These are phyloP conservation scores for Solanum infundibuliforme DNA, from an alignment of 257 asterid genomes.

Conservation along the genomic window DNA sequence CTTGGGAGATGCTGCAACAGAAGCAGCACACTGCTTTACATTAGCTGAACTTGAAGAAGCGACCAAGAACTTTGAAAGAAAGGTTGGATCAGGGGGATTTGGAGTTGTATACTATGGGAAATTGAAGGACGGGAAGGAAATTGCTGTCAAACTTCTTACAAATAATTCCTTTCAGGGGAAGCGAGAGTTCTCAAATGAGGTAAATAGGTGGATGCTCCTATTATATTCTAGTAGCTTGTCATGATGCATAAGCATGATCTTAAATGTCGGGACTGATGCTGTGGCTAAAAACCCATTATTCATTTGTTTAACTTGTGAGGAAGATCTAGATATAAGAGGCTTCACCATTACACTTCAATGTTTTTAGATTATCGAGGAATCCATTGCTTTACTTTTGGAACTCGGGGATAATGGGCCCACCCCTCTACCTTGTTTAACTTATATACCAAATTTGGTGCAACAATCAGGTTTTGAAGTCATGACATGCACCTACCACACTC, in stretches of 20 bases:
- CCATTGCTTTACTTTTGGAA: not conserved
- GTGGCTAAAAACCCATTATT: not conserved
- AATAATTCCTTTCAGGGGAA: constrained; percentile 91
- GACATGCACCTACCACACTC: not conserved
- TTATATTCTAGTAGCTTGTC: not conserved
- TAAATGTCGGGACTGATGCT: not conserved
- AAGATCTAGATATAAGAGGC: not conserved
- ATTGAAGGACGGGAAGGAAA: constrained; percentile 75
- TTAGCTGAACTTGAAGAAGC: constrained; percentile 76
- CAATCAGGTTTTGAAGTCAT: not conserved
- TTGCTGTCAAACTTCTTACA: constrained; percentile 80
- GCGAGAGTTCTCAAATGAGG: constrained; percentile 95
- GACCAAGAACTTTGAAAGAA: constrained; percentile 66
- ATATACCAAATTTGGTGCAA: not conserved
- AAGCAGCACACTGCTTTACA: constrained; percentile 78
- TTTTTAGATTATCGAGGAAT: not conserved
- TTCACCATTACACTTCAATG: not conserved
- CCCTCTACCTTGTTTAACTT: not conserved
- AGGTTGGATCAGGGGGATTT: constrained; percentile 89
- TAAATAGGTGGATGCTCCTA: constrained; percentile 8
- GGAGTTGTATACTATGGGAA: constrained; percentile 88
- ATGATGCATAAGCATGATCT: not conserved
- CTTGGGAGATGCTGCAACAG: constrained; percentile 46
- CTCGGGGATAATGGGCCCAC: not conserved
- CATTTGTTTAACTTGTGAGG: not conserved